phyloP scores from a whole-genome alignment of 805 yeast species.

The Saccharomycopsis javanensis region DNA sequence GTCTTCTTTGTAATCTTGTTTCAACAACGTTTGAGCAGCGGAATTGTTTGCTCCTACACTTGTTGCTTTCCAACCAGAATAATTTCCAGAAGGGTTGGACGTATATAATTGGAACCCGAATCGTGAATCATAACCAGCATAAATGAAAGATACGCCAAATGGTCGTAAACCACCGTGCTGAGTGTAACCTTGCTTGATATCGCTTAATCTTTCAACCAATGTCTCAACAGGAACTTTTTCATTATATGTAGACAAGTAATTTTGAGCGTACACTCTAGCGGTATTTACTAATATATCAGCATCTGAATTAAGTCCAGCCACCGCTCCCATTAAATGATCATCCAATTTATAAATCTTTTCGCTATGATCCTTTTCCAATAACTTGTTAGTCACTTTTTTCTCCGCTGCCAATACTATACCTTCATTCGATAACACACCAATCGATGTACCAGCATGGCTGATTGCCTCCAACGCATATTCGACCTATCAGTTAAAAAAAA shows the following conservation, averaged over 20 bases:
- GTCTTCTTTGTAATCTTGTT: constrained; percentile 89
- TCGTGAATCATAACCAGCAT: constrained; percentile 90
- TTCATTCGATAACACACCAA: constrained; percentile 80
- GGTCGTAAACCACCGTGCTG: constrained; percentile 99
- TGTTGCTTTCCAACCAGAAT: constrained; percentile 98
- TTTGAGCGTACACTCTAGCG: constrained; percentile 80
- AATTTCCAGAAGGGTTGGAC: constrained; percentile 95
- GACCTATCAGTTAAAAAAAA: constrained; percentile 33
- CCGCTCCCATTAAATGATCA: constrained; percentile 82
- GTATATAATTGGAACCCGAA: constrained; percentile 88
- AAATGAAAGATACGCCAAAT: constrained; percentile 91
- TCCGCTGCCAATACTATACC: constrained; percentile 95
- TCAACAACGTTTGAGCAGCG: constrained; percentile 90
- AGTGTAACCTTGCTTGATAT: constrained; percentile 94
- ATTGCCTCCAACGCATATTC: constrained; percentile 96
- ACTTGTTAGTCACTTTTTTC: constrained; percentile 84
- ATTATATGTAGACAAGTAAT: constrained; percentile 73
- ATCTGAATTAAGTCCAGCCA: constrained; percentile 97
- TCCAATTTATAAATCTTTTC: constrained; percentile 85
- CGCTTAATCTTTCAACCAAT: constrained; percentile 81
- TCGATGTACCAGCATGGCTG: constrained; percentile 94
- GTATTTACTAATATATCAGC: constrained; percentile 83
- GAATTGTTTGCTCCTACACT: constrained; percentile 93
- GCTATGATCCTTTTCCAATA: constrained; percentile 88
- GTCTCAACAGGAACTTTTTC: constrained; percentile 92